Percentiles rank a stretch among this genome's conserved stretches.
Evolutionary conservation across 192 early-diverging fungal species (phyloP).

Genomic region (Coemansia brasiliensis): DNA sequence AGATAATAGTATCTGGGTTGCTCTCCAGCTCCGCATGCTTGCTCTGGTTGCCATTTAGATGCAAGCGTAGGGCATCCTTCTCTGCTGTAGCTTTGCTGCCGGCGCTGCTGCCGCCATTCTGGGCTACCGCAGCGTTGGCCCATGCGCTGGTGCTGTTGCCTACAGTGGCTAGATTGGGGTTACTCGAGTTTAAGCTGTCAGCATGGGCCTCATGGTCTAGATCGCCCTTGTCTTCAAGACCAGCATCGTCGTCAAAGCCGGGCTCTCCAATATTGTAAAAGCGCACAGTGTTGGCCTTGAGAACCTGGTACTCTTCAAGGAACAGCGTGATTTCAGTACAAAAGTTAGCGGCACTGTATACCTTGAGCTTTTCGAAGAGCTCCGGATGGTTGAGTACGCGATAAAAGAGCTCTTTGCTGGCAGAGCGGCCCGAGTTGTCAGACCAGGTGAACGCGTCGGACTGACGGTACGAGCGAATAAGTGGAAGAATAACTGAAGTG

Average conservation of each 20-base stretch:
- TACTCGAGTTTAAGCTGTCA: constrained; percentile 10
- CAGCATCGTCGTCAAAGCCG: constrained; percentile 41
- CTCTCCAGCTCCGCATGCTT: constrained; percentile 43
- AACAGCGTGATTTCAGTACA: constrained; percentile 55
- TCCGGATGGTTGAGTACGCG: constrained; percentile 53
- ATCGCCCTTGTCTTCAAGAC: constrained; percentile 15
- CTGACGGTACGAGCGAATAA: constrained; percentile 49
- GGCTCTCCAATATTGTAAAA: constrained; percentile 57
- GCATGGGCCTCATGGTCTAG: constrained; percentile 6
- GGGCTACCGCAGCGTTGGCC: not conserved
- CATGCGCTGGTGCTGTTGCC: constrained; percentile 22
- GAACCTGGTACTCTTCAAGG: constrained; percentile 57
- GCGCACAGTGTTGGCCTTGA: constrained; percentile 54
- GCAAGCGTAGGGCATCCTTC: constrained; percentile 42
- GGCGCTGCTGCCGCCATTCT: too few relatives aligned
- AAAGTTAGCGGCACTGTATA: constrained; percentile 54
- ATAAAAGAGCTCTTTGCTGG: constrained; percentile 54
- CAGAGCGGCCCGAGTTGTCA: constrained; percentile 30
- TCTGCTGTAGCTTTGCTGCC: constrained; percentile 11
- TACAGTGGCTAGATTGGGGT: constrained; percentile 21
- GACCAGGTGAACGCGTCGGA: constrained; percentile 47
- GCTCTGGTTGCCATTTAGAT: constrained; percentile 23
- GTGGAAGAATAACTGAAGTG: constrained; percentile 51
- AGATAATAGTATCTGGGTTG: constrained; percentile 50
- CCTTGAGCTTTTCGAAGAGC: constrained; percentile 50